Percentiles rank a stretch among this genome's conserved stretches.
Conservation (phyloP, 2,329 filamentous ascomycete genomes). For the Zalaria obscura region DNA sequence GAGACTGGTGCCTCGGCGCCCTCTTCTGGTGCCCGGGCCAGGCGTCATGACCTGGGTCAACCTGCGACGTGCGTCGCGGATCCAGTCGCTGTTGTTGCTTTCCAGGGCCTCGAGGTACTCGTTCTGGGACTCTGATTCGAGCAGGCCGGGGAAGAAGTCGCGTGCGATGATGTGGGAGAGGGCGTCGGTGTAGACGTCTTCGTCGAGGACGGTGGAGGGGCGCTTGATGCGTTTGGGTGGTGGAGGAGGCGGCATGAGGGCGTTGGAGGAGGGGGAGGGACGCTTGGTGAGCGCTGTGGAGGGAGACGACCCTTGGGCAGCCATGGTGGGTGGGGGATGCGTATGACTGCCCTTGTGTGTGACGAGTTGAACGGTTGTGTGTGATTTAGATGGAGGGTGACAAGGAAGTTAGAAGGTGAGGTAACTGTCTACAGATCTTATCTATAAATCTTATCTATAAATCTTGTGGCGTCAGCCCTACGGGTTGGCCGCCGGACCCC, state of each 20-base stretch:
- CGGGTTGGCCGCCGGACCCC: no score
- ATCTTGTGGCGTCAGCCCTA: no score
- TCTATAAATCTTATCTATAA: no score
- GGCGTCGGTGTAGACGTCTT: slow-evolving; percentile 83
- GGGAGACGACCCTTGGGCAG: no score
- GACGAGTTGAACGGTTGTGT: no score
- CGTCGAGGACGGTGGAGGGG: slow-evolving; percentile 74
- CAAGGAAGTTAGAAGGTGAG: no score
- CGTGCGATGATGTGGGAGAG: slow-evolving; percentile 89
- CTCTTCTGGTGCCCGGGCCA: slow-evolving; percentile 33
- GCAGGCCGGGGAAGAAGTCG: slow-evolving; percentile 88
- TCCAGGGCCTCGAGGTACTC: slow-evolving; percentile 88
- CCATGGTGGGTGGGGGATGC: no score
- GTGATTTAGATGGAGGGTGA: no score
- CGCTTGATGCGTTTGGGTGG: slow-evolving; percentile 80
- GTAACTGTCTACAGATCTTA: no score
- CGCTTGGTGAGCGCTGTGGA: slow-evolving; percentile 49
- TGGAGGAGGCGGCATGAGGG: slow-evolving; percentile 80
- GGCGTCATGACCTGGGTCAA: slow-evolving; percentile 66
- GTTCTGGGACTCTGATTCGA: slow-evolving; percentile 74
- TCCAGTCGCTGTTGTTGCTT: slow-evolving; percentile 75
- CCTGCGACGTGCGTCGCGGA: slow-evolving; percentile 57
- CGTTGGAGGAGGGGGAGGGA: slow-evolving; percentile 35
- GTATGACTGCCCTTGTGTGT: no score
- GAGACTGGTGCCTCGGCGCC: slow-evolving; percentile 23